Evolutionary conservation across 2,329 filamentous ascomycete species (phyloP).

Genomic region (Phaeosphaeriaceae sp.): DNA sequence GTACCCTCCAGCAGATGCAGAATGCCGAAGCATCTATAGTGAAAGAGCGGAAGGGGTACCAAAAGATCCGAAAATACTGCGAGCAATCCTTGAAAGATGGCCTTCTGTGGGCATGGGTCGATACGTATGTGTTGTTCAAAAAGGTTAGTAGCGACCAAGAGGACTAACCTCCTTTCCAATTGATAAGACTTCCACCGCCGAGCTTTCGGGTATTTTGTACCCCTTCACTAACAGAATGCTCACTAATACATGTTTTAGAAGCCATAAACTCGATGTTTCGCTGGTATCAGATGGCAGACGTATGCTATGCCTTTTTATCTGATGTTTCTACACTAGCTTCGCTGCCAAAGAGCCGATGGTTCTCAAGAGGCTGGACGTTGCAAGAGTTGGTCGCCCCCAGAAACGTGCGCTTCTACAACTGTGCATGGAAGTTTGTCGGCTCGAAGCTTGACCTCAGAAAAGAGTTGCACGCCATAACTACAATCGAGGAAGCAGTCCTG

Average conservation of each 20-base stretch:
- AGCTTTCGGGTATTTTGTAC: slow-evolving; percentile 8
- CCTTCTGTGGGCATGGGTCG: slow-evolving; percentile 15
- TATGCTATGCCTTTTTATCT: slow-evolving; percentile 17
- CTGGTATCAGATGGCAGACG: slow-evolving; percentile 12
- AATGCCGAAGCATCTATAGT: background rate
- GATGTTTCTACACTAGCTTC: slow-evolving; percentile 4
- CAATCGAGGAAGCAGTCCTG: slow-evolving; percentile 4
- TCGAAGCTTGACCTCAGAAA: slow-evolving; percentile 3
- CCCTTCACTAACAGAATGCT: background rate
- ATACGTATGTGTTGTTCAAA: background rate
- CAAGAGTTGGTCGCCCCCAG: slow-evolving; percentile 15
- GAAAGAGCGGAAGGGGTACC: background rate
- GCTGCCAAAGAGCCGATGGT: slow-evolving; percentile 15
- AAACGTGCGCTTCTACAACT: slow-evolving; percentile 10
- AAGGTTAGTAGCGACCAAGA: too few relatives aligned
- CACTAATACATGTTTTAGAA: background rate
- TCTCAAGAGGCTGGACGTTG: slow-evolving; percentile 20
- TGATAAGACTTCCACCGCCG: slow-evolving; percentile 7
- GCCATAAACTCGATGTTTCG: slow-evolving; percentile 19
- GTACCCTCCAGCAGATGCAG: slow-evolving; percentile 10
- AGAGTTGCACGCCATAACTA: slow-evolving; percentile 5
- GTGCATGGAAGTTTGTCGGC: slow-evolving; percentile 5
- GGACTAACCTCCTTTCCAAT: too few relatives aligned
- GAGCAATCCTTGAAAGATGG: slow-evolving; percentile 10
- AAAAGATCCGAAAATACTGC: slow-evolving; percentile 9